Percentiles rank a stretch among this genome's conserved stretches.
Evolutionary conservation across 495 filamentous ascomycete genomes (phyloP).

Genomic region (Penicillium cataractarum): DNA sequence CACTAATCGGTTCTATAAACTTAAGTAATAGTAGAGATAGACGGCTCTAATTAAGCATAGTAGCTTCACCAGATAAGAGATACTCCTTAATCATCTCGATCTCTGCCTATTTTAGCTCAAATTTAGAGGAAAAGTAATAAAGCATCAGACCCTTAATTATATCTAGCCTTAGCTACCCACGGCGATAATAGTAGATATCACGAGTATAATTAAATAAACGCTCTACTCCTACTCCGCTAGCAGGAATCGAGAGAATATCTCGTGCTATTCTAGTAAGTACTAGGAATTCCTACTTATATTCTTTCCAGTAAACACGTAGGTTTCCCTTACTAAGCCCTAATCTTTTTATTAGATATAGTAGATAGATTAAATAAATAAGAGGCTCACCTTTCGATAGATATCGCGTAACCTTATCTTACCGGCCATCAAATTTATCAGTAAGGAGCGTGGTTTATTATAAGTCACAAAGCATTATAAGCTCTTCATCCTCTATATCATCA

Average conservation of each 20-base stretch:
- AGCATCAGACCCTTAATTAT: slow-evolving; percentile 12
- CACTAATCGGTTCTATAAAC: slow-evolving; percentile 11
- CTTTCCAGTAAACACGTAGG: slow-evolving; percentile 19
- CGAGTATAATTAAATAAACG: slow-evolving; percentile 22
- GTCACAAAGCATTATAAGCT: neutral
- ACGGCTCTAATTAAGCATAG: slow-evolving; percentile 4
- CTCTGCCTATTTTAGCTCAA: slow-evolving; percentile 5
- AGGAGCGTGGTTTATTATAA: neutral
- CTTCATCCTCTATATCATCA: neutral
- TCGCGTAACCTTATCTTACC: neutral
- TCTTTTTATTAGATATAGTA: slow-evolving; percentile 1
- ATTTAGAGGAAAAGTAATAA: slow-evolving; percentile 1
- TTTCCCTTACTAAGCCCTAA: slow-evolving; percentile 8
- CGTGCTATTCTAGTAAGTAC: slow-evolving; percentile 16
- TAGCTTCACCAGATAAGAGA: slow-evolving; percentile 11
- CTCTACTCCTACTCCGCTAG: slow-evolving; percentile 19
- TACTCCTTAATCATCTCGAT: slow-evolving; percentile 7
- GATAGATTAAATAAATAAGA: neutral
- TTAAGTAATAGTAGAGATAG: slow-evolving; percentile 5
- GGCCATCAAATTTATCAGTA: neutral
- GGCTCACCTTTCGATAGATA: neutral
- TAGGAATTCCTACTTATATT: slow-evolving; percentile 16
- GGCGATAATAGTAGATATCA: slow-evolving; percentile 22
- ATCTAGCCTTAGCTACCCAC: slow-evolving; percentile 9
- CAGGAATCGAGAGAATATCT: slow-evolving; percentile 20